These are phyloP conservation scores for Rhododendron molle DNA, from an alignment of 148 eudicot genomes.

Conservation along the genomic window DNA sequence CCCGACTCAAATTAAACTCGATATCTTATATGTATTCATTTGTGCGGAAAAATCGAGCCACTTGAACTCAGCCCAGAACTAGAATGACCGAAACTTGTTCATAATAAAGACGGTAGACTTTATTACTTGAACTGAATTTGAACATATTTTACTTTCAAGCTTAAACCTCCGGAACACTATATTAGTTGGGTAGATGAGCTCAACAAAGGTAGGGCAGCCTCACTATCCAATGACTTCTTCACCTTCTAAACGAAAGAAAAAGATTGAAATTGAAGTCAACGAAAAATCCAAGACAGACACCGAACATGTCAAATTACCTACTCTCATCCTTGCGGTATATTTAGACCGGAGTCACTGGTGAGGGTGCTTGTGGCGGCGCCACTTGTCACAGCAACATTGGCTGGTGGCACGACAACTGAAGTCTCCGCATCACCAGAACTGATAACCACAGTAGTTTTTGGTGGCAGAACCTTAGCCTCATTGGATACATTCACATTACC, in stretches of 20 bases:
- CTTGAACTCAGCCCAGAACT: neutral
- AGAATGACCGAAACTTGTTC: neutral
- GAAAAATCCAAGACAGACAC: neutral
- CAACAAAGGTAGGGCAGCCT: neutral
- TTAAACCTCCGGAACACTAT: neutral
- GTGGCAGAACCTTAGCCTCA: neutral
- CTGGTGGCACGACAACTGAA: neutral
- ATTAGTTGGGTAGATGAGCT: neutral
- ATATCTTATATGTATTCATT: neutral
- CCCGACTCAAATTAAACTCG: neutral
- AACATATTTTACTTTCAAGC: neutral
- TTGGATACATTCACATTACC: neutral
- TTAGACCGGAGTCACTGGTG: neutral
- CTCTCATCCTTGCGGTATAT: neutral
- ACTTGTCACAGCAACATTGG: neutral
- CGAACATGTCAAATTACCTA: neutral
- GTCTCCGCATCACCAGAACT: neutral
- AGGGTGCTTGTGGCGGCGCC: neutral
- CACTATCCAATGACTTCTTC: neutral
- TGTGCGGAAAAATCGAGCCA: too few species aligned
- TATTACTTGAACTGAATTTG: neutral
- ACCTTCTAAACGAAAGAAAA: neutral
- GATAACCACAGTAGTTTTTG: neutral
- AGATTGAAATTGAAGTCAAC: neutral
- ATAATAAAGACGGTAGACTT: neutral